phyloP scores from a whole-genome alignment of 106 monocot species.

The Acanthochlamys bracteata region DNA sequence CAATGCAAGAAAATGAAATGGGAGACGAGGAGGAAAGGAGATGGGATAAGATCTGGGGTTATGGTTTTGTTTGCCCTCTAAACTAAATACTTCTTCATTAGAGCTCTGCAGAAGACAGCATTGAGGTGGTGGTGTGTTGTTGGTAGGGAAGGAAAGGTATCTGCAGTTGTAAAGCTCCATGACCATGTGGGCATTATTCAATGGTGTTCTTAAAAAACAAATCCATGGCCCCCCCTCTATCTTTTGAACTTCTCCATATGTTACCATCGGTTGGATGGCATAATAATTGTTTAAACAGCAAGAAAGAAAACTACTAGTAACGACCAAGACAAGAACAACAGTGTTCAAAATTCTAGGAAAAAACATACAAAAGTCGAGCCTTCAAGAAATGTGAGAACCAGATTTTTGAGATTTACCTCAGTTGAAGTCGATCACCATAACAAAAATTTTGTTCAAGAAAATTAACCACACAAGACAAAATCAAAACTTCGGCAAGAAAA shows the following conservation, averaged over 20 bases:
- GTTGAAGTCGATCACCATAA: too few relatives aligned
- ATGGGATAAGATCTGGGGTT: background rate
- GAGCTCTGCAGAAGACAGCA: slow-evolving; percentile 11
- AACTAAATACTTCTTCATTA: background rate
- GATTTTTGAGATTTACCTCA: too few relatives aligned
- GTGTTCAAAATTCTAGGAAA: too few relatives aligned
- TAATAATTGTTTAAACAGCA: background rate
- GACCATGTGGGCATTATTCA: slow-evolving; percentile 27
- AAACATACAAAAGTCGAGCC: too few relatives aligned
- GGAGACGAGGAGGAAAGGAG: background rate
- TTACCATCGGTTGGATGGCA: slow-evolving; percentile 15
- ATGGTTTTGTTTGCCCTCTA: slow-evolving; percentile 2
- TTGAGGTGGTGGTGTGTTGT: background rate
- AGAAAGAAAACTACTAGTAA: background rate
- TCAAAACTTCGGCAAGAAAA: too few relatives aligned
- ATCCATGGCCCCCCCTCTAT: slow-evolving; percentile 1
- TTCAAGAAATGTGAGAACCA: too few relatives aligned
- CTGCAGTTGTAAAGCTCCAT: slow-evolving; percentile 18
- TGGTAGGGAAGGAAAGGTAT: slow-evolving; percentile 24
- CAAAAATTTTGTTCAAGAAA: too few relatives aligned
- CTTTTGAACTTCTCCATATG: slow-evolving; percentile 11
- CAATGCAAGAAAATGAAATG: slow-evolving; percentile 3
- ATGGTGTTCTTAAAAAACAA: slow-evolving; percentile 6
- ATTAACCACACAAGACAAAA: too few relatives aligned
- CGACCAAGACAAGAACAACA: background rate